Base-by-base conservation (phyloP, 2,329 filamentous ascomycete species). In the Dactylellina sp. region DNA sequence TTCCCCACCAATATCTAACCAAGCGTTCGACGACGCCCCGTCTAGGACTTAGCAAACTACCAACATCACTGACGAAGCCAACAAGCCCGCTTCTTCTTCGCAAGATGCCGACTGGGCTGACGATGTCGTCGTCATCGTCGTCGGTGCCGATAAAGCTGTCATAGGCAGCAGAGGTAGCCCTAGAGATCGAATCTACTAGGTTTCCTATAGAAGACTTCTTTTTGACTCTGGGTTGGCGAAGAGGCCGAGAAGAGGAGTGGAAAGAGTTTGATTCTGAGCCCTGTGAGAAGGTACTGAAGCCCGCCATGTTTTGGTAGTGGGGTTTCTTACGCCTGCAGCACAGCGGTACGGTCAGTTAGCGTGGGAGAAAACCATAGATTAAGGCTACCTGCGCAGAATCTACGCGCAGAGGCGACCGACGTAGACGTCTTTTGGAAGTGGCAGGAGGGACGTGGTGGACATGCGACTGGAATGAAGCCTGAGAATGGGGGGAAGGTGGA, bases 1-100 rank as follows among this genome's bases (percentile, higher is more conserved):
- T 84, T 76, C 82, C 85, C 85, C 86, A 90, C 88, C 88, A 90
- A 68, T 82, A 84, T 76, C 87, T 85, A 22, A 89, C 85, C 18
- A 87, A 83, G 71, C 83, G 83, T 78, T 83, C 86, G 24, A 90
- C 88, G 2, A 85, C 85, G 28, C 81, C 80, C 77, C 88, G 86
- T 79, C 84, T 84, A 46, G 88, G 88, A 74, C 85, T 84, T 57
- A 90, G 82, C 85, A 88, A 89, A 59, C 60, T 79, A 75, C 76
- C 76, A n/a, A 64, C 61, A 61, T 65, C 61, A 20, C 60, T 72
- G 3, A 71, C 46, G 22, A 71, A 59, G 37, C 68, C 68, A 6
- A 72, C 53, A 12, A 72, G 22, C 14, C 68, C 68, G 22, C 60
- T 72, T 35, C 68, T 42, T 14, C 68, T 44, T 1, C 60, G 28